A percentile compares a stretch with the other conserved stretches of the same genome.
These are phyloP conservation scores for Russula ochroleuca DNA, from an alignment of 768 basidiomycete genomes.

Conservation along the genomic window DNA sequence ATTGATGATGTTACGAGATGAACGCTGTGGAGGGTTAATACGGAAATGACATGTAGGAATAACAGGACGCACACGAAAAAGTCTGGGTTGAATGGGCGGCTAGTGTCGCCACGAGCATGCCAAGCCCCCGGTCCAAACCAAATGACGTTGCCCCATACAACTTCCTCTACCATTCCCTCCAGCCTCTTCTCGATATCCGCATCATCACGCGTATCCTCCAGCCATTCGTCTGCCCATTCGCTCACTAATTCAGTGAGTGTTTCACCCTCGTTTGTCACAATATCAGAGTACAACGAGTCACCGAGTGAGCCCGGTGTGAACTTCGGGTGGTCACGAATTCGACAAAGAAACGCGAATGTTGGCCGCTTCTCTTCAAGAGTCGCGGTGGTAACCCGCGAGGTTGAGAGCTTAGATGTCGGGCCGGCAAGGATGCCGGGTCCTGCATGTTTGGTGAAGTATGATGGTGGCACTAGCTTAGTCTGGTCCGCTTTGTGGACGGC, in stretches of 20 bases:
- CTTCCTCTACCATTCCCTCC: constrained; percentile 57
- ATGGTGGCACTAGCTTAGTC: constrained; percentile 35
- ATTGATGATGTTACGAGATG: constrained; percentile 63
- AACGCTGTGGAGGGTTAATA: constrained; percentile 40
- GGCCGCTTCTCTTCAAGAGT: constrained; percentile 39
- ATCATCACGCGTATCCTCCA: constrained; percentile 18
- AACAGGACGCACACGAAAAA: constrained; percentile 52
- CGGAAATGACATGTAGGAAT: constrained; percentile 11
- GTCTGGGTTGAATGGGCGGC: constrained; percentile 47
- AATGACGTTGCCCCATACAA: constrained; percentile 52
- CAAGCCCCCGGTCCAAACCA: constrained; percentile 57
- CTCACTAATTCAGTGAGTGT: constrained; percentile 24
- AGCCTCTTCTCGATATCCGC: constrained; percentile 35
- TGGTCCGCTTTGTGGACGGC: constrained; percentile 44
- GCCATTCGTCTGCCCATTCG: constrained; percentile 29
- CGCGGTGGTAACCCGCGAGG: constrained; percentile 8
- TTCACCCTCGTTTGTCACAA: constrained; percentile 23
- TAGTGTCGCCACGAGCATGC: constrained; percentile 32
- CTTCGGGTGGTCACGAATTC: constrained; percentile 50
- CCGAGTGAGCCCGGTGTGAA: constrained; percentile 23
- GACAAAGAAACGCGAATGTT: constrained; percentile 46
- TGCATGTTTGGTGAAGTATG: constrained; percentile 28
- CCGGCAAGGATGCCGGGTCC: constrained; percentile 21
- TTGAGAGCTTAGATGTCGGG: constrained; percentile 31
- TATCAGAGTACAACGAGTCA: constrained; percentile 13